Percentiles rank a stretch among this genome's conserved stretches.
Conservation (phyloP, 768 basidiomycete genomes). For the Psilocybe sp. region DNA sequence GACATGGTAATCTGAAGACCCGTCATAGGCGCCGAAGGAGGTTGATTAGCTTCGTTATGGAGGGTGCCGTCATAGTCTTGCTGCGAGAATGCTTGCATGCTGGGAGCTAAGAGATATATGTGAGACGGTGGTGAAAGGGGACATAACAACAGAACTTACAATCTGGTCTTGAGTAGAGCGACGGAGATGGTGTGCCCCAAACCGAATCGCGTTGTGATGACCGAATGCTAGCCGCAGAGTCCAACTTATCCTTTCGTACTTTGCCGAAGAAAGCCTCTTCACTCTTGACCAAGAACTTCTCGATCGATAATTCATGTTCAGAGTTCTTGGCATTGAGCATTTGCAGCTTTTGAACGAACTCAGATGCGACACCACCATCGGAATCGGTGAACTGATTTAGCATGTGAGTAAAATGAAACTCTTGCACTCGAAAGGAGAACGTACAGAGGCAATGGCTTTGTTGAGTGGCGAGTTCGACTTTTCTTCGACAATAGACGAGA, state of each 20-base stretch:
- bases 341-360: constrained; percentile 86
- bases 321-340: constrained; percentile 81
- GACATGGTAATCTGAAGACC: constrained; percentile 82
- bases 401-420: constrained; percentile 3
- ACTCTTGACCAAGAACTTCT: constrained; percentile 85
- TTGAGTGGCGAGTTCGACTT: constrained; percentile 89
- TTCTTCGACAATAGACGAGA: constrained; percentile 88
- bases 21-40: constrained; percentile 77
- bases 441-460: constrained; percentile 86
- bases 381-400: constrained; percentile 82
- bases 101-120: constrained; percentile 38
- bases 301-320: constrained; percentile 88
- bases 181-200: constrained; percentile 72
- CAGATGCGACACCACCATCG: constrained; percentile 87
- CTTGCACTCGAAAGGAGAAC: constrained; percentile 15
- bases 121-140: background rate
- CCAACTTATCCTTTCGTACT: constrained; percentile 85
- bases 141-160: constrained; percentile 47
- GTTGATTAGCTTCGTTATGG: constrained; percentile 45
- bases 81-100: constrained; percentile 44
- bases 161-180: constrained; percentile 67
- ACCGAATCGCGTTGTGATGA: constrained; percentile 79
- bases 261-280: constrained; percentile 93
- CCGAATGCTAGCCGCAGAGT: constrained; percentile 74
- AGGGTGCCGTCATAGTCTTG: constrained; percentile 42